These are phyloP conservation scores for Boletus mariae DNA, from an alignment of 1,284 basidiomycete genomes.

Conservation along the genomic window DNA sequence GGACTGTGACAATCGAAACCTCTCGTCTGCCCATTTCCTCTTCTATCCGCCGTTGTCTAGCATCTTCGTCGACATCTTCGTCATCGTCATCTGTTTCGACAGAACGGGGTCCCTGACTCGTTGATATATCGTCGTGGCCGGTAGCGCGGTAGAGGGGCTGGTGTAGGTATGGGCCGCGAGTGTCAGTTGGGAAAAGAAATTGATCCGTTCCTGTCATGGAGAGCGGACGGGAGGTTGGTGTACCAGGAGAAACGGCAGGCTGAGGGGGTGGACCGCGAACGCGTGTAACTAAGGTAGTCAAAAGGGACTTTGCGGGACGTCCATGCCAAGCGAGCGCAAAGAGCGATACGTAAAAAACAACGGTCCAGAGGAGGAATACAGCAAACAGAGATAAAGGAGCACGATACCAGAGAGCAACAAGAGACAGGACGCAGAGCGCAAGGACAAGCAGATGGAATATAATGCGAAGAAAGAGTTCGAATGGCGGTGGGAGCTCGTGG, in stretches of 20 bases:
- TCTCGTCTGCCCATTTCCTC: slow-evolving; percentile 75
- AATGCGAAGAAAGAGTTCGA: slow-evolving; percentile 45
- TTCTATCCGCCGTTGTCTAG: slow-evolving; percentile 68
- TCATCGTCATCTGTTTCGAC: slow-evolving; percentile 57
- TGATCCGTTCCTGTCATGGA: slow-evolving; percentile 42
- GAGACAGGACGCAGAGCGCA: slow-evolving; percentile 52
- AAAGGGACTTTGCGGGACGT: slow-evolving; percentile 52
- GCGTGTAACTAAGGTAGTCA: slow-evolving; percentile 48
- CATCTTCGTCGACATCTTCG: slow-evolving; percentile 69
- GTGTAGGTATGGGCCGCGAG: slow-evolving; percentile 55
- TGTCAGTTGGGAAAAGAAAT: slow-evolving; percentile 44
- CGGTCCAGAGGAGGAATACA: slow-evolving; percentile 60
- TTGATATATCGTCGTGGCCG: slow-evolving; percentile 44
- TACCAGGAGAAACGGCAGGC: slow-evolving; percentile 25
- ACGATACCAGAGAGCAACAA: slow-evolving; percentile 56
- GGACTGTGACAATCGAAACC: slow-evolving; percentile 76
- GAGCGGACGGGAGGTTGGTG: slow-evolving; percentile 35
- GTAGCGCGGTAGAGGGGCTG: slow-evolving; percentile 55
- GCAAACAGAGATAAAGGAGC: slow-evolving; percentile 55
- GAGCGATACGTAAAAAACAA: slow-evolving; percentile 54
- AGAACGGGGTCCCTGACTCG: slow-evolving; percentile 40
- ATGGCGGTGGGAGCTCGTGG: slow-evolving; percentile 40
- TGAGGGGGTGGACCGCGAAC: slow-evolving; percentile 36
- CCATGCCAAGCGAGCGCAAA: slow-evolving; percentile 54
- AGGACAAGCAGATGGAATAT: slow-evolving; percentile 57